Conservation (phyloP, 2,329 filamentous ascomycete genomes). For the Fusarium ramigenum region DNA sequence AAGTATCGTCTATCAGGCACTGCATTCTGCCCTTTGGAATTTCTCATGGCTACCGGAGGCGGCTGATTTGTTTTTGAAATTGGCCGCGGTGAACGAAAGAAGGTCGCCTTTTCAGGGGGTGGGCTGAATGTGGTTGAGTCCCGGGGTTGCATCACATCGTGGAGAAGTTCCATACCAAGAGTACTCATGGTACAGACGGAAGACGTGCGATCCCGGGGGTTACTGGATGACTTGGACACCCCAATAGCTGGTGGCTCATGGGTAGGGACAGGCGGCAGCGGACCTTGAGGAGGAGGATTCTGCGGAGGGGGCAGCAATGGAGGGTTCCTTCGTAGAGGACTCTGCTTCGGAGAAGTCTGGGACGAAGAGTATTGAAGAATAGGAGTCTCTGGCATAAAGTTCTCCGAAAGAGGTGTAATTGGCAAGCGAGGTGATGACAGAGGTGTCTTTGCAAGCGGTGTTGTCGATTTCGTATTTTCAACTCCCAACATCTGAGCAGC, state of each 20-base stretch:
- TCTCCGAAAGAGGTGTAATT: neutral
- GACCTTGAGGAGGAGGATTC: neutral
- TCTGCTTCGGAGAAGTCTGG: neutral
- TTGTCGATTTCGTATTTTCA: neutral
- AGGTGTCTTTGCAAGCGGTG: neutral
- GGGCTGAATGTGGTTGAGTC: conserved; percentile 8
- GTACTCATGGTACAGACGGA: conserved; percentile 39
- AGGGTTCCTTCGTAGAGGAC: neutral
- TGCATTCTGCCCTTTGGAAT: neutral
- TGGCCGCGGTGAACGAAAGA: neutral
- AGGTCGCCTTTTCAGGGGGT: neutral
- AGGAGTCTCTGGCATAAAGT: neutral
- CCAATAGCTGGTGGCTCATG: neutral
- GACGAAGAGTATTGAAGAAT: neutral
- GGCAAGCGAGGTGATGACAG: neutral
- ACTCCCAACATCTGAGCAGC: conserved; percentile 29
- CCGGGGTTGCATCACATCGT: conserved; percentile 33
- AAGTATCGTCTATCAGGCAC: conserved; percentile 29
- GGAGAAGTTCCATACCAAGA: conserved; percentile 31
- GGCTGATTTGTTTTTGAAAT: neutral
- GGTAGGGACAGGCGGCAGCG: neutral
- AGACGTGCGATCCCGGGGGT: neutral
- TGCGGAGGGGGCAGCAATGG: neutral
- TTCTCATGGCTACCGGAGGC: neutral
- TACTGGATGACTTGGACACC: neutral